Evolutionary conservation across 2,329 filamentous ascomycete genomes (phyloP), one percentile per base, ranked within the genome.

Genomic region (Aspergillus arachidicola): DNA sequence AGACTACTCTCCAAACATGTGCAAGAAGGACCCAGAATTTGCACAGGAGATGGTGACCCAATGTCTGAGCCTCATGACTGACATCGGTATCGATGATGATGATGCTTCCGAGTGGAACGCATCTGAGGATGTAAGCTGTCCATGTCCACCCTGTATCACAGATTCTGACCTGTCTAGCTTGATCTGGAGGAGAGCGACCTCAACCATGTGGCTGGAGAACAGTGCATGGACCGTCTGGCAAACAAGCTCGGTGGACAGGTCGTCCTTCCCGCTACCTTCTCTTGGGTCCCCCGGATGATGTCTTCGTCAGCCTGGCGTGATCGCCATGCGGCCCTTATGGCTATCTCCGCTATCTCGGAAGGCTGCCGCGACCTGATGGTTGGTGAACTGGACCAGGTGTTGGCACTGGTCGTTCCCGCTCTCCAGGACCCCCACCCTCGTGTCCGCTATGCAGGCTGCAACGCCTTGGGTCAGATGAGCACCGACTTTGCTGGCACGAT

Each of bases 401-500:
- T 99, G 55, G 93, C 96, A 68, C 85, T 99, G 61, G 94, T 99
- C n/a, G 88, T 97, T 57, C 95, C 95, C 19, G 91, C 94, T 41
- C 85, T 99, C 41, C 89, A 90, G 71, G 94, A 99, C 75, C 86
- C 91, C 45, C 95, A 99, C 75, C 92, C 95, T 46, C 92, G 95
- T 75, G 95, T 99, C 60, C 90, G 94, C 72, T 99, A 96, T 89
- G 95, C 95, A 58, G 95, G 94, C 38, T 99, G 95, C 83, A 98
- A 99, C 75, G 95, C 95, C 48, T 86, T 99, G n/a, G 95, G 95
- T 32, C 95, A 99, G 79, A 99, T 99, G 95, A 98, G 94, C 82
- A 99, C 95, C 36, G 95, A 99, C 75, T 99, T 99, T 78, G 94
- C 96, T 14, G 94, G 94, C 14, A 96, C 91, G 12, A 98, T 99